These are phyloP conservation scores for Lentinula detonsa DNA, from an alignment of 768 basidiomycete species.

Conservation along the genomic window DNA sequence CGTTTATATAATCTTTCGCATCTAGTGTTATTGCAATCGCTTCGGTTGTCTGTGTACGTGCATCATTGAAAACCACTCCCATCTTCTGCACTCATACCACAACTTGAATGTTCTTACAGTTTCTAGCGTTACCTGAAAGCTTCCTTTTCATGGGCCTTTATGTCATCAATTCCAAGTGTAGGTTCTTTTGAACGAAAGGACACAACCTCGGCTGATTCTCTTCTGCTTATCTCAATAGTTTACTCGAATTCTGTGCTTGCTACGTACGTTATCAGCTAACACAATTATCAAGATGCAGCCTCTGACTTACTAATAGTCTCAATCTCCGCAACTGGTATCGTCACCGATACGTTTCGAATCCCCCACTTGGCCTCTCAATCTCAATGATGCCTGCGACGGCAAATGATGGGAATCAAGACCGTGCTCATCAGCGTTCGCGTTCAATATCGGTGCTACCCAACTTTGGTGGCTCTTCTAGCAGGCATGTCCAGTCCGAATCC, in stretches of 20 bases:
- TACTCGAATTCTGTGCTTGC: conserved; percentile 12
- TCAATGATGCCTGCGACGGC: not conserved
- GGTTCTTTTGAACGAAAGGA: not conserved
- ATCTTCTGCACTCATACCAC: not conserved
- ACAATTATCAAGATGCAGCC: not conserved
- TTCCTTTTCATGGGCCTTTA: conserved; percentile 8
- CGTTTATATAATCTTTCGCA: not conserved
- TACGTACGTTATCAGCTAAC: conserved; percentile 1
- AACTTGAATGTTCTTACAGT: not conserved
- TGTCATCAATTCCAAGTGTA: conserved; percentile 6
- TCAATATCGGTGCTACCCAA: not conserved
- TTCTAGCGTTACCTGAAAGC: conserved; percentile 8
- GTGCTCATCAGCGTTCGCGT: not conserved
- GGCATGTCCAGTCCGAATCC: not conserved
- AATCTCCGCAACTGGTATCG: conserved; percentile 14
- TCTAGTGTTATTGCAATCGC: conserved; percentile 8
- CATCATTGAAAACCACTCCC: not conserved
- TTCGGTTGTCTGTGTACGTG: conserved; percentile 7
- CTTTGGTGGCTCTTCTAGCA: not conserved
- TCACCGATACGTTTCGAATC: conserved; percentile 7
- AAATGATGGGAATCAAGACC: not conserved
- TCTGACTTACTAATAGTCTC: not conserved
- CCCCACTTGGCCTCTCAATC: conserved; percentile 1
- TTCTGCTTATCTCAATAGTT: not conserved
- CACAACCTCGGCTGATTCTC: too few species aligned